Percentiles rank a stretch among this genome's conserved stretches.
Evolutionary conservation across 2,329 filamentous ascomycete genomes (phyloP).

Genomic region (Colletotrichum acutatum): DNA sequence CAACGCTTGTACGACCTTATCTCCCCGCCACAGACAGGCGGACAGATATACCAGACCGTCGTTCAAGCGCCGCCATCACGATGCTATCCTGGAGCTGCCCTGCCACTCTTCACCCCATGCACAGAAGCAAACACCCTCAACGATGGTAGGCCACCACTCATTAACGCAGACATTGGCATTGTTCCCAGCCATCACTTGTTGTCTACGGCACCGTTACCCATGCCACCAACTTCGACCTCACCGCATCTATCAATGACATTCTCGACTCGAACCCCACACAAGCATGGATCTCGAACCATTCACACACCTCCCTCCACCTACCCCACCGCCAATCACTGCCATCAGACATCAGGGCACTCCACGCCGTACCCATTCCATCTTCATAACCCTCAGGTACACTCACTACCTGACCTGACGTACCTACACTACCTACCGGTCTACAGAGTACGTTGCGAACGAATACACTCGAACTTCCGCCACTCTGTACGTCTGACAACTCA

Average conservation of each 20-base stretch:
- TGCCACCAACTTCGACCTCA: not conserved
- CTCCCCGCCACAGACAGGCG: not conserved
- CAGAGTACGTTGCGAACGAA: not conserved
- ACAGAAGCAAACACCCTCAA: constrained; percentile 1
- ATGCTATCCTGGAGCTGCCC: not conserved
- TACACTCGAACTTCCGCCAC: not conserved
- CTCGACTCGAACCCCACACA: constrained; percentile 17
- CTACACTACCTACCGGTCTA: not conserved
- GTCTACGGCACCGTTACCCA: not conserved
- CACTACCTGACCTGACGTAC: no score
- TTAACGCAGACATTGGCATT: not conserved
- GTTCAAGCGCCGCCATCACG: not conserved
- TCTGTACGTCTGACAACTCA: not conserved
- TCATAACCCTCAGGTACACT: not conserved
- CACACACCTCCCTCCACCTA: not conserved
- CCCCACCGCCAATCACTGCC: not conserved
- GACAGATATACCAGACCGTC: not conserved
- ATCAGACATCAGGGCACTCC: not conserved
- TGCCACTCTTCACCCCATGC: not conserved
- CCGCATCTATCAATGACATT: not conserved
- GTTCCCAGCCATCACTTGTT: constrained; percentile 2
- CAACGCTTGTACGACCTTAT: not conserved
- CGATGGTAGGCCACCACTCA: not conserved
- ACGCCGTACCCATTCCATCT: not conserved
- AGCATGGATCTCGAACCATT: not conserved